Conservation (phyloP, 805 yeast genomes). For the Metschnikowia santaceciliae region DNA sequence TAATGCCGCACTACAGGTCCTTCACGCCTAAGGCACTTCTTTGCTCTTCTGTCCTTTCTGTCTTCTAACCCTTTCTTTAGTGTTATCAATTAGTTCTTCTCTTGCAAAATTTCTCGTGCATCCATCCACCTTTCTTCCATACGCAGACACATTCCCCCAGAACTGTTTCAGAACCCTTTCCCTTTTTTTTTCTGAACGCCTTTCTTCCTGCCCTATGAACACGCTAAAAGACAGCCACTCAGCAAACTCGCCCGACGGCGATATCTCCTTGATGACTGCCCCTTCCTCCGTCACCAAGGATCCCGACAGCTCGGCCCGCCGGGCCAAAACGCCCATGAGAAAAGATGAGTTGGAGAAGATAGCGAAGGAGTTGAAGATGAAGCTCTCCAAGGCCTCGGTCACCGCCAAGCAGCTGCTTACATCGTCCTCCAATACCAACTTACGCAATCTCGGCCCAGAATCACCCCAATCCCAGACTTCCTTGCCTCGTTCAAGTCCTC, state of each 20-base stretch:
- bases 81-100: background rate
- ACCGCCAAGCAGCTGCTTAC: conserved; percentile 37
- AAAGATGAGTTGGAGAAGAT: conserved; percentile 44
- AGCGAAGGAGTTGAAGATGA: conserved; percentile 40
- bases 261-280: conserved; percentile 13
- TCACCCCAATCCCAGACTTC: conserved; percentile 15
- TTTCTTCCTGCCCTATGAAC: conserved; percentile 15
- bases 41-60: conserved; percentile 7
- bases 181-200: background rate
- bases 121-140: background rate
- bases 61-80: background rate
- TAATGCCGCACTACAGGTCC: conserved; percentile 1
- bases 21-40: conserved; percentile 1
- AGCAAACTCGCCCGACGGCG: conserved; percentile 15
- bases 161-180: background rate
- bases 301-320: conserved; percentile 8
- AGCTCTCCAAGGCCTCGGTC: conserved; percentile 41
- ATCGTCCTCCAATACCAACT: conserved; percentile 16
- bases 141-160: background rate
- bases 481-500: conserved; percentile 25
- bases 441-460: conserved; percentile 19
- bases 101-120: background rate
- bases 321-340: conserved; percentile 35
- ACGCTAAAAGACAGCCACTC: conserved; percentile 23
- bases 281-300: conserved; percentile 12